phyloP scores from a whole-genome alignment of 2,329 filamentous ascomycete species.

The Penicillium sp. region DNA sequence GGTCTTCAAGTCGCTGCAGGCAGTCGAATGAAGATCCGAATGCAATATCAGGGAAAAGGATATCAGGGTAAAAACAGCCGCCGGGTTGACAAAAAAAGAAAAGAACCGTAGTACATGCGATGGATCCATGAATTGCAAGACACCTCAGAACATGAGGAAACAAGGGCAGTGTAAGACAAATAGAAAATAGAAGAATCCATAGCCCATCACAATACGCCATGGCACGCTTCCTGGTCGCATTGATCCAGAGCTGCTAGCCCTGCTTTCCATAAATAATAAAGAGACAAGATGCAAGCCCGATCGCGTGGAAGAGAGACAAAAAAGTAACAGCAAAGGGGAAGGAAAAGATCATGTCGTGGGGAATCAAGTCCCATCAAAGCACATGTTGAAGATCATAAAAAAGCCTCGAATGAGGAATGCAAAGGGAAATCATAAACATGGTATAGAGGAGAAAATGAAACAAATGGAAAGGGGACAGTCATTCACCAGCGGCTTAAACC shows the following conservation, averaged over 20 bases:
- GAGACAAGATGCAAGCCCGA: slow-evolving; percentile 33
- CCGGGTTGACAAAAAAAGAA: slow-evolving; percentile 31
- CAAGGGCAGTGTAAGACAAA: slow-evolving; percentile 28
- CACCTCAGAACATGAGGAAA: slow-evolving; percentile 33
- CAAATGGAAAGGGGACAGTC: slow-evolving; percentile 19
- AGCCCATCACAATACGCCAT: slow-evolving; percentile 40
- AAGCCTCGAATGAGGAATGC: slow-evolving; percentile 22
- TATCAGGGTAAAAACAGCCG: slow-evolving; percentile 34
- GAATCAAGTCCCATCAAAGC: slow-evolving; percentile 27
- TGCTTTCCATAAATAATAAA: slow-evolving; percentile 28
- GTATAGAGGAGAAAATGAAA: slow-evolving; percentile 23
- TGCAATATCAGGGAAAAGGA: slow-evolving; percentile 38
- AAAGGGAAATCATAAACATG: slow-evolving; percentile 28
- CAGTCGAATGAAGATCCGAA: slow-evolving; percentile 43
- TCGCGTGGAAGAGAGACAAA: slow-evolving; percentile 22
- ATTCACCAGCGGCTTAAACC: slow-evolving; percentile 69
- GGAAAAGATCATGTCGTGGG: slow-evolving; percentile 41
- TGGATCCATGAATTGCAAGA: slow-evolving; percentile 41
- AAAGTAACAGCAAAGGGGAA: slow-evolving; percentile 22
- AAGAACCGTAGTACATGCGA: slow-evolving; percentile 37
- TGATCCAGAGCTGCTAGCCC: slow-evolving; percentile 39
- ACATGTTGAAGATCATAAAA: slow-evolving; percentile 28
- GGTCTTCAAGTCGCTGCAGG: slow-evolving; percentile 40
- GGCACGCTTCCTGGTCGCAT: slow-evolving; percentile 38
- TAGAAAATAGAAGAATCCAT: slow-evolving; percentile 23